phyloP scores from a whole-genome alignment of 495 filamentous ascomycete species.

The Pseudoneurospora amorphoporcata region DNA sequence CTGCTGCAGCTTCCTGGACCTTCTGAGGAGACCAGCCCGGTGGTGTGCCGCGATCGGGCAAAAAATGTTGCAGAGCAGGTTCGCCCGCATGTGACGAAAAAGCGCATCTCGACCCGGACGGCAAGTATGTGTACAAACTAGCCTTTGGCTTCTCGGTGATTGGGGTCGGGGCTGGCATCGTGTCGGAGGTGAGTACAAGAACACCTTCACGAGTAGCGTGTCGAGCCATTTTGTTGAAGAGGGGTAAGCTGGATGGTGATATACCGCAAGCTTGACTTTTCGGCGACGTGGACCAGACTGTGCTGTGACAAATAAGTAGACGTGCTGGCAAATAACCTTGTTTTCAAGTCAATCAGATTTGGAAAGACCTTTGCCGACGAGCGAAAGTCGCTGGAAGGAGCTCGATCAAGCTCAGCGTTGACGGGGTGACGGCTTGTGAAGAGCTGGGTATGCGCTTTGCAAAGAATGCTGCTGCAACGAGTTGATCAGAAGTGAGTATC shows the following conservation, averaged over 20 bases:
- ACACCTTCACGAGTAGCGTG: neutral
- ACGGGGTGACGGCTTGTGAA: neutral
- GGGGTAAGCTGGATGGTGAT: neutral
- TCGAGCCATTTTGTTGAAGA: slow-evolving; percentile 3
- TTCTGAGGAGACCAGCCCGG: slow-evolving; percentile 7
- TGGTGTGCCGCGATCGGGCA: slow-evolving; percentile 12
- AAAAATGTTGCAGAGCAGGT: slow-evolving; percentile 14
- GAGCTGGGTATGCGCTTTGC: neutral
- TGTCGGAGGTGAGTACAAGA: neutral
- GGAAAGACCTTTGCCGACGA: neutral
- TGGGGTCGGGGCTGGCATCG: slow-evolving; percentile 1
- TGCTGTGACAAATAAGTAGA: neutral
- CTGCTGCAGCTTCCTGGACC: slow-evolving; percentile 19
- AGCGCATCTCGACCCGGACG: slow-evolving; percentile 12
- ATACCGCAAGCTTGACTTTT: neutral
- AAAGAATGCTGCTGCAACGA: neutral
- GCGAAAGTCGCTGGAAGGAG: neutral
- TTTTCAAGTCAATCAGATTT: neutral
- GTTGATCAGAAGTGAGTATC: neutral
- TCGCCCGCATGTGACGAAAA: slow-evolving; percentile 25
- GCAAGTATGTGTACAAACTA: slow-evolving; percentile 21
- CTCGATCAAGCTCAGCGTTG: neutral
- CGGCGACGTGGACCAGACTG: neutral
- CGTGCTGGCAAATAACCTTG: neutral
- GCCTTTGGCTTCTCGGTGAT: slow-evolving; percentile 1